phyloP scores from a whole-genome alignment of 768 basidiomycete species.

The Ephemerocybe angulata region DNA sequence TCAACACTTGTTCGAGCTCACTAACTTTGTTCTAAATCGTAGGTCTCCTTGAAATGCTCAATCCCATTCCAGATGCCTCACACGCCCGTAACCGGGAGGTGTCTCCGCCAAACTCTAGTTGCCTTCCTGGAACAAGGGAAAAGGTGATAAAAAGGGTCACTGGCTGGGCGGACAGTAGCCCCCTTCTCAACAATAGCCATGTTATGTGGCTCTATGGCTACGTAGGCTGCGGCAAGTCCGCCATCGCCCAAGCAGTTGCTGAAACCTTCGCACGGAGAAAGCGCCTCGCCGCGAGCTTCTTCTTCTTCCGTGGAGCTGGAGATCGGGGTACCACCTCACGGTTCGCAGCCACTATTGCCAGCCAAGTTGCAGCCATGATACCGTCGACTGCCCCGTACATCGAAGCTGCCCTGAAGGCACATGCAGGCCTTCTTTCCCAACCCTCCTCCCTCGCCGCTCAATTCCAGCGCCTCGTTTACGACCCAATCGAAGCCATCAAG shows the following conservation, averaged over 20 bases:
- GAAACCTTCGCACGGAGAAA: not conserved
- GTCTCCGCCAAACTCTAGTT: not conserved
- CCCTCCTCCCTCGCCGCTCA: not conserved
- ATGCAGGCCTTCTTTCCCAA: not conserved
- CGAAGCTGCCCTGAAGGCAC: not conserved
- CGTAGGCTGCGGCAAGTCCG: constrained; percentile 4
- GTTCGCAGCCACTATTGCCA: not conserved
- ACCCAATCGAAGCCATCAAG: not conserved
- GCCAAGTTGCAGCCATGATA: not conserved
- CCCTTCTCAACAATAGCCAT: not conserved
- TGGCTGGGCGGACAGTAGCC: not conserved
- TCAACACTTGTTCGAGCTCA: not conserved
- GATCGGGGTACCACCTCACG: not conserved
- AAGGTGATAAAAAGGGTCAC: not conserved
- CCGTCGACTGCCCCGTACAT: not conserved
- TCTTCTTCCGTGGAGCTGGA: not conserved
- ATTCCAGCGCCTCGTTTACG: not conserved
- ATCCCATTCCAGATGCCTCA: constrained; percentile 6
- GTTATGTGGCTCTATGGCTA: not conserved
- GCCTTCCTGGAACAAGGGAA: not conserved
- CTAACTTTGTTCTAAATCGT: not conserved
- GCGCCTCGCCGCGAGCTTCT: not conserved
- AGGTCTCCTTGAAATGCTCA: not conserved
- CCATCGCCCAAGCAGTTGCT: not conserved
- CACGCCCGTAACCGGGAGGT: not conserved